Base-by-base conservation (phyloP, 768 basidiomycete species). In the Mycena venus region DNA sequence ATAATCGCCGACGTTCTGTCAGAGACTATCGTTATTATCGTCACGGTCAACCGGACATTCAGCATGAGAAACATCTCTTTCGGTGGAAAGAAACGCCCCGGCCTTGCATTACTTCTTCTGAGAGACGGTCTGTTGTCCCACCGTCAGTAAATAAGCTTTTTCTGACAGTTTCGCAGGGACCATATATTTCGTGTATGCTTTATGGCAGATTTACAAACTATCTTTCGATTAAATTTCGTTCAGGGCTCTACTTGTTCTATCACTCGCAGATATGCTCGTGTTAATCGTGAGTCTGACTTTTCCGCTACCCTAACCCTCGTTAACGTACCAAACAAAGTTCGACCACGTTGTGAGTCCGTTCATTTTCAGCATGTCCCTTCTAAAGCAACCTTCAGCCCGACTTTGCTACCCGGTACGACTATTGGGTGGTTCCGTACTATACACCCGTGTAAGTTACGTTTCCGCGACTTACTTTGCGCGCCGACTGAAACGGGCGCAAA, bases 341-440 rank as follows among this genome's bases (percentile, higher is more conserved):
- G 76, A 77, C 49, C 73, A 77, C 34, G 80, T 83, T 27, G 82
- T 83, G 69, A 76, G 79, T 70, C 2, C 61, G 8, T 21, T 32
- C 29, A 4, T n/a, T 6, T 32, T 32, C 40, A 23, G 62, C 34
- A 42, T 38, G 36, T 32, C 34, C 19, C 55, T 15, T 31, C 36
- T 63, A 1, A 62, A 49, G 23, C 14, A 23, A 6, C 58, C 31
- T 58, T 10, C 58, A 83, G 81, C 80, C 82, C 19, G 51, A 74
- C 63, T 78, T 79, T 36, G 81, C 79, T 6, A 79, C 81, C 1
- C 79, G 82, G 9, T 83, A 82, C 68, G 80, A 82, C 59, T 83
- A 82, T 69, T 83, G 81, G 82, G 82, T 83, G 19, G 82, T 83
- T 5, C 82, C 82, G 12, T 83, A 82, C 60, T 83, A 81, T 47